Percentiles rank a stretch among this genome's conserved stretches.
phyloP scores from a whole-genome alignment of 768 basidiomycete species.

The Mycena vulgaris region DNA sequence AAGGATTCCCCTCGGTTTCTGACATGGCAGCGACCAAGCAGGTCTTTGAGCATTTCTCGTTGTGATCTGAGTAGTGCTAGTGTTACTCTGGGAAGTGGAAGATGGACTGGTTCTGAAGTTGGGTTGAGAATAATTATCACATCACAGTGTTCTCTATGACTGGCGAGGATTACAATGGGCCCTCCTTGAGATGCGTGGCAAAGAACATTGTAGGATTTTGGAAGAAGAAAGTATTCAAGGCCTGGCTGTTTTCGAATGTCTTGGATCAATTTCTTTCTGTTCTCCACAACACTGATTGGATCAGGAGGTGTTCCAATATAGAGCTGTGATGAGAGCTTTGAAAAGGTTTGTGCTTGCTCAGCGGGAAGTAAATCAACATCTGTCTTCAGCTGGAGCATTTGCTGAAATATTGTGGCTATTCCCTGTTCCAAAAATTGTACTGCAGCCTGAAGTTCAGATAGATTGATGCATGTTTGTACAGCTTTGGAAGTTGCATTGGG shows the following conservation, averaged over 20 bases:
- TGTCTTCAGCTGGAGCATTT: no score
- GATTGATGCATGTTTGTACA: not conserved
- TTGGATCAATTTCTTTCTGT: constrained; percentile 17
- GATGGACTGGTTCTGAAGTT: no score
- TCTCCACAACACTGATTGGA: not conserved
- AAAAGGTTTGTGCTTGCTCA: not conserved
- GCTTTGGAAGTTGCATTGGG: not conserved
- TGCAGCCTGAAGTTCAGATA: not conserved
- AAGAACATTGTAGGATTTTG: no score
- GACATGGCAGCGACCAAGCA: constrained; percentile 7
- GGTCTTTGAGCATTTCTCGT: constrained; percentile 15
- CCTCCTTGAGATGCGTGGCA: no score
- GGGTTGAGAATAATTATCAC: no score
- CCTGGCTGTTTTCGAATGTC: constrained; percentile 30
- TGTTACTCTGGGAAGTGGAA: no score
- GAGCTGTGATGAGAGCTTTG: not conserved
- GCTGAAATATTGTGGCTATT: constrained; percentile 10
- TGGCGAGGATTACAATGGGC: no score
- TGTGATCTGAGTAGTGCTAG: no score
- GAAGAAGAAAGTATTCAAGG: constrained; percentile 35
- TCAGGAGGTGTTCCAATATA: not conserved
- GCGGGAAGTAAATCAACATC: not conserved
- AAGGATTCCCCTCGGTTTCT: not conserved
- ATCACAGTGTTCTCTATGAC: no score
- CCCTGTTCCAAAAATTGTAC: constrained; percentile 3